phyloP scores from a whole-genome alignment of 495 filamentous ascomycete genomes.

The Pseudoneurospora amorphoporcata region DNA sequence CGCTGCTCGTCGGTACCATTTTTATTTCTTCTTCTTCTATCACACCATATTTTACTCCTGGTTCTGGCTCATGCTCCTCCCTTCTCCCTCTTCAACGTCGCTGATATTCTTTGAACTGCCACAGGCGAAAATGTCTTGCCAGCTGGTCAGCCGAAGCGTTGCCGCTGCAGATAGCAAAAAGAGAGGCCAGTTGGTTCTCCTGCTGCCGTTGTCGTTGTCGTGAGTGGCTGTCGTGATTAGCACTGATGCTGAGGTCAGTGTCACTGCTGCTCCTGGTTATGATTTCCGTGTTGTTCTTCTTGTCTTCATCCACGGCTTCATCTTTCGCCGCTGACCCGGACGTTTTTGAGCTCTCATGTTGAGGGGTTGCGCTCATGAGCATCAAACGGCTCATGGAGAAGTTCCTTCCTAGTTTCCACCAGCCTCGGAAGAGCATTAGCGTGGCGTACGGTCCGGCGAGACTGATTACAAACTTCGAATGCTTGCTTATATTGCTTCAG shows the following conservation, averaged over 20 bases:
- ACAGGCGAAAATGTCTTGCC: background rate
- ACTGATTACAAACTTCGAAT: background rate
- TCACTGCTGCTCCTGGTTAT: too few relatives aligned
- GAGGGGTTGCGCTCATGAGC: background rate
- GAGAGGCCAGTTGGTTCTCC: background rate
- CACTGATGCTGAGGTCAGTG: too few relatives aligned
- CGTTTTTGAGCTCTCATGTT: background rate
- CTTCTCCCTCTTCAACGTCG: background rate
- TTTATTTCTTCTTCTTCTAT: too few relatives aligned
- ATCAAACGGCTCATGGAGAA: background rate
- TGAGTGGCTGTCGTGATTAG: background rate
- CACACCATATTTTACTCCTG: background rate
- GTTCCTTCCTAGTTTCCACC: background rate
- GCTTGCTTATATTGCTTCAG: too few relatives aligned
- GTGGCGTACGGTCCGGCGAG: background rate
- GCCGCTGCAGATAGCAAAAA: background rate
- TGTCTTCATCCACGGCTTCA: too few relatives aligned
- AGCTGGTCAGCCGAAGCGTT: background rate
- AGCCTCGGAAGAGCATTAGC: fast-evolving
- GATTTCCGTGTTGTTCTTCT: too few relatives aligned
- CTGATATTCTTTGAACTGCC: background rate
- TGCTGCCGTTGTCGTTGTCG: too few relatives aligned
- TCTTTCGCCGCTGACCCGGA: background rate
- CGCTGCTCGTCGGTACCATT: background rate
- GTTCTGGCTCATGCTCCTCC: background rate